Base-by-base conservation (phyloP, 106 monocot genomes). In the Platanthera zijinensis region DNA sequence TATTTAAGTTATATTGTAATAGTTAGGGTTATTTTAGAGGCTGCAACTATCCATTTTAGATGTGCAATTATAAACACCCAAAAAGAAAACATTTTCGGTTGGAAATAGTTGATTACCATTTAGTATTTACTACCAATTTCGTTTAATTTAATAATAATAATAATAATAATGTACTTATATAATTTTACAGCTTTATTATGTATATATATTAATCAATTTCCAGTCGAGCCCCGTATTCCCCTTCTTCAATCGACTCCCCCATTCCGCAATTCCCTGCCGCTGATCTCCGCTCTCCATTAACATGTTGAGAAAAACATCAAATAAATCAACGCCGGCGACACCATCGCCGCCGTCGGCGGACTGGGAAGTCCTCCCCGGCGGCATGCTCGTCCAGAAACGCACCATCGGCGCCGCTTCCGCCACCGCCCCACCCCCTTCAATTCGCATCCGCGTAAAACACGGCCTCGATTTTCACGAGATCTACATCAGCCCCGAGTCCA, bases 391-490 rank as follows among this genome's bases (percentile, higher is more conserved):
- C 69, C 69, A 69, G 69, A 69, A 69, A 46, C 69, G 69, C 69
- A 30, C 5, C 1, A 3, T 1, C 45, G 69, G 19, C 9, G 13
- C 15, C 45, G 9, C 69, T 8, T 8, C 45, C 45, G 69, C 2
- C 30, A 14, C 69, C 45, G 2, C 39, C 8, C 14, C 25, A 25
- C 71, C 80, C 8, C 75, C 78, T 0, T 61, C 79, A 4, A 82
- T 87, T 47, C 79, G 82, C 18, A 78, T 87, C 48, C 53, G 74
- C 25, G 82, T 84, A 69, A 84, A 84, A 75, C 74, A 84, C 74
- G 87, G 74, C 63, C 48, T 74, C 64, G 78, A 52, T 52, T 51
- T 18, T 80, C 82, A 87, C 70, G 87, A 87, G 73, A 76, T 84
- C 82, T 69, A 77, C 77, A 61, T 87, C 79, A 82, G 79, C 82